Evolutionary conservation across 2,329 filamentous ascomycete genomes (phyloP).

Genomic region (Ophiostoma sp.): DNA sequence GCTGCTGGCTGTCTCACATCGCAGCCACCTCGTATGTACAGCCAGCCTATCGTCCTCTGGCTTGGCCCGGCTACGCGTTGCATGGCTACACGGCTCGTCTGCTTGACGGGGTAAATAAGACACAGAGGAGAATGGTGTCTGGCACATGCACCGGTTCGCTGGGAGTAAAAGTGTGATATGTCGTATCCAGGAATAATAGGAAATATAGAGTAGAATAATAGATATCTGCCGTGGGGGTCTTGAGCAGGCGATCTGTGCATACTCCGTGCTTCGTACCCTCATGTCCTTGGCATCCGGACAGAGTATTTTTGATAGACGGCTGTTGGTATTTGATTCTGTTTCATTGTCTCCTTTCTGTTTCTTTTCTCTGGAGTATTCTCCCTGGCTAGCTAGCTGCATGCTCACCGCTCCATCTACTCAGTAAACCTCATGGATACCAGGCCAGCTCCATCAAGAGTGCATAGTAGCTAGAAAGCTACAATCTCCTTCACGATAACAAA

Average conservation of each 20-base stretch:
- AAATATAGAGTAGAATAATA: background rate
- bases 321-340: background rate
- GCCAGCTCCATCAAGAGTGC: too few species aligned
- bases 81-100: slow-evolving; percentile 8
- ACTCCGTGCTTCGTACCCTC: too few species aligned
- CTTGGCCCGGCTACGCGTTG: slow-evolving; percentile 9
- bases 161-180: background rate
- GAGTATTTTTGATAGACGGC: background rate
- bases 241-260: background rate
- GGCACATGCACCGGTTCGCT: background rate
- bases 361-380: background rate
- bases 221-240: slow-evolving; percentile 10
- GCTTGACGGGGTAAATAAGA: background rate
- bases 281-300: too few species aligned
- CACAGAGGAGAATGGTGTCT: background rate
- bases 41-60: slow-evolving; percentile 4
- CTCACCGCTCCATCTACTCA: background rate
- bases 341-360: background rate
- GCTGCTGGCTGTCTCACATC: background rate
- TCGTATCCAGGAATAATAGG: background rate
- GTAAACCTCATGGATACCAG: too few species aligned
- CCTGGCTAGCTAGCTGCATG: background rate
- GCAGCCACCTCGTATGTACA: background rate
- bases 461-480: too few species aligned
- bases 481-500: background rate